phyloP scores from a whole-genome alignment of 441 rosid species.

The Daphne laureola region DNA sequence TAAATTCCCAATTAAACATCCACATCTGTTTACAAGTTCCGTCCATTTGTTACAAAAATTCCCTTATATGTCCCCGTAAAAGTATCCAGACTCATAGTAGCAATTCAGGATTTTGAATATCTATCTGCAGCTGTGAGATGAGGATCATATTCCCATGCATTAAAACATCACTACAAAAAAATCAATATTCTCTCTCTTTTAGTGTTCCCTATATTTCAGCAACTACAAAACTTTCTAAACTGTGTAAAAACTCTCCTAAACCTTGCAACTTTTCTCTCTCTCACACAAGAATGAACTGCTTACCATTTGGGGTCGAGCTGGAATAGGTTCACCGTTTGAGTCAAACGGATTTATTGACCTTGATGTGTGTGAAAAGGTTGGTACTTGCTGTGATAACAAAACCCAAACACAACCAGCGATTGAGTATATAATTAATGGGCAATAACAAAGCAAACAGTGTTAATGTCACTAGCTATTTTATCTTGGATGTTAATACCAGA shows the following conservation, averaged over 20 bases:
- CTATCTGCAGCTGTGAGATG: too few relatives aligned
- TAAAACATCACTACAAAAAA: too few relatives aligned
- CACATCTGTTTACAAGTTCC: neutral
- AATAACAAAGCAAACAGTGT: slow-evolving; percentile 9
- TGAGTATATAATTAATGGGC: slow-evolving; percentile 10
- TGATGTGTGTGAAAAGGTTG: slow-evolving; percentile 40
- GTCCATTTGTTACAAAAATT: too few relatives aligned
- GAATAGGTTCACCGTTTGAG: slow-evolving; percentile 34
- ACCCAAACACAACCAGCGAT: slow-evolving; percentile 11
- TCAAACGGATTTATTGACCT: slow-evolving; percentile 87
- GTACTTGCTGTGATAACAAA: slow-evolving; percentile 42
- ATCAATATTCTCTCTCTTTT: too few relatives aligned
- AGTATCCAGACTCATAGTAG: too few relatives aligned
- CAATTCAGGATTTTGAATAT: too few relatives aligned
- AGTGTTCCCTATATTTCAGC: too few relatives aligned
- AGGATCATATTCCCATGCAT: too few relatives aligned
- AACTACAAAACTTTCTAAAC: too few relatives aligned
- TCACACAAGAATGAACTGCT: slow-evolving; percentile 17
- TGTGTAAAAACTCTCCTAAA: too few relatives aligned
- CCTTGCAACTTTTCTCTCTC: too few relatives aligned
- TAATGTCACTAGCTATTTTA: slow-evolving; percentile 4
- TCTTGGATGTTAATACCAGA: slow-evolving; percentile 30
- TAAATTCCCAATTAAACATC: slow-evolving; percentile 5
- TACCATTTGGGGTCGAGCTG: slow-evolving; percentile 51
- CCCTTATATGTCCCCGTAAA: too few relatives aligned